A percentile compares a stretch with the other conserved stretches of the same genome.
phyloP scores from a whole-genome alignment of 352 stramenopile genomes.

The Globisporangium spiculum region DNA sequence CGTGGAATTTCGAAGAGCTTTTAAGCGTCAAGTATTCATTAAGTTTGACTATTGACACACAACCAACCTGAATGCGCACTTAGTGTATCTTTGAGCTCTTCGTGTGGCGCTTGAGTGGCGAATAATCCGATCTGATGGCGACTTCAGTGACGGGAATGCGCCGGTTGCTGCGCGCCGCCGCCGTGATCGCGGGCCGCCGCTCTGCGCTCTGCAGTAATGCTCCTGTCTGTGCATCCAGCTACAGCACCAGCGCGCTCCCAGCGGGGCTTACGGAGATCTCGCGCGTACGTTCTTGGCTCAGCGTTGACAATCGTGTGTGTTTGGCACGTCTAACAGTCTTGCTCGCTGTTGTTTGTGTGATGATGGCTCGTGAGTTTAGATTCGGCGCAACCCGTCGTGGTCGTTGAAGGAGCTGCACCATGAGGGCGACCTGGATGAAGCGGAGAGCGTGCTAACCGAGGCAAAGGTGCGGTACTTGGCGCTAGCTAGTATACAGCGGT shows the following conservation, averaged over 20 bases:
- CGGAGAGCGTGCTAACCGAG: conserved; percentile 54
- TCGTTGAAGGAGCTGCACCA: conserved; percentile 79
- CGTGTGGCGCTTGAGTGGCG: not conserved
- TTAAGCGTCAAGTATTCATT: not conserved
- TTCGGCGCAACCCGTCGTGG: conserved; percentile 73
- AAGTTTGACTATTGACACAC: not conserved
- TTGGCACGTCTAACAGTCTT: not conserved
- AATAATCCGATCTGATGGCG: conserved; percentile 10
- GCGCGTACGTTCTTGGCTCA: conserved; percentile 25
- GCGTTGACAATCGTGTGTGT: not conserved
- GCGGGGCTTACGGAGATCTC: conserved; percentile 62
- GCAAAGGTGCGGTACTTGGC: conserved; percentile 36
- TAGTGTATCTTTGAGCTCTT: not conserved
- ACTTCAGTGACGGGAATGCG: conserved; percentile 8
- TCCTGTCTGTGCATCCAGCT: not conserved
- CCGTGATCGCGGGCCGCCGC: not conserved
- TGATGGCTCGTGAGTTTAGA: conserved; percentile 20
- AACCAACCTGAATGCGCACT: not conserved
- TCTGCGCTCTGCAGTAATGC: not conserved
- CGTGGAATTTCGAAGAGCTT: not conserved
- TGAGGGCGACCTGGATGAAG: conserved; percentile 37
- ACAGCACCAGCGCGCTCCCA: conserved; percentile 24
- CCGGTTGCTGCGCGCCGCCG: not conserved
- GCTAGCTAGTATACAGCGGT: not conserved
- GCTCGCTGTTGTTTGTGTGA: not conserved